Conservation (phyloP, 768 basidiomycete species). For the Lactarius akahatsu region DNA sequence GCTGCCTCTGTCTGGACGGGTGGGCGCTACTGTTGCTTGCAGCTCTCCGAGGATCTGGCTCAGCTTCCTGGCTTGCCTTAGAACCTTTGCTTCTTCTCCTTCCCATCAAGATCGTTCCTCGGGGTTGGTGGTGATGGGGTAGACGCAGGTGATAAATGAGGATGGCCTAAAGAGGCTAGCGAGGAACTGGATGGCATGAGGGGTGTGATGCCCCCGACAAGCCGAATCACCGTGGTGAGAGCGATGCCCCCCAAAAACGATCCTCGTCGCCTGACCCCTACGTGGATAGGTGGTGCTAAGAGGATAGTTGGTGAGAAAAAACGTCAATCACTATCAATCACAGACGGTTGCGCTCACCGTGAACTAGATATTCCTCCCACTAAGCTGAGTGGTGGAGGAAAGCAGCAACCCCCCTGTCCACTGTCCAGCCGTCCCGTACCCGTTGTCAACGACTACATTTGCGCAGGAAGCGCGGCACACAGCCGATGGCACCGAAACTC, state of each 20-base stretch:
- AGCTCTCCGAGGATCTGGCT: constrained; percentile 45
- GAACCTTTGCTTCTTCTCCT: constrained; percentile 40
- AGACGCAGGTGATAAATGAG: constrained; percentile 13
- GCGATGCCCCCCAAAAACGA: background rate
- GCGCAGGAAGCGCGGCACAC: constrained; percentile 9
- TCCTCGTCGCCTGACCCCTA: background rate
- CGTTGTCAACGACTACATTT: constrained; percentile 4
- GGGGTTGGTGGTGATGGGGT: constrained; percentile 32
- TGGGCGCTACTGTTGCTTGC: constrained; percentile 19
- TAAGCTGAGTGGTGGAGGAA: constrained; percentile 9
- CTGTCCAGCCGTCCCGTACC: background rate
- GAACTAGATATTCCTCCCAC: constrained; percentile 1
- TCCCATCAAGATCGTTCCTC: constrained; percentile 37
- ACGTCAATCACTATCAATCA: background rate
- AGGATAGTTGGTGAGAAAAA: background rate
- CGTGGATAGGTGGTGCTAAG: background rate
- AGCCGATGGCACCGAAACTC: constrained; percentile 4
- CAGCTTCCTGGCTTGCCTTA: constrained; percentile 46
- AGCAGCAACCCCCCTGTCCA: background rate
- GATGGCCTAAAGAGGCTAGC: constrained; percentile 1
- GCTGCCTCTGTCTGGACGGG: constrained; percentile 7
- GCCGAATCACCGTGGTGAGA: background rate
- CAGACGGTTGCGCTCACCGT: background rate
- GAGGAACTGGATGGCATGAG: constrained; percentile 7
- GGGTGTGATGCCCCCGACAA: background rate